Evolutionary conservation across 2,329 filamentous ascomycete species (phyloP).

Genomic region (Fusarium sp.): DNA sequence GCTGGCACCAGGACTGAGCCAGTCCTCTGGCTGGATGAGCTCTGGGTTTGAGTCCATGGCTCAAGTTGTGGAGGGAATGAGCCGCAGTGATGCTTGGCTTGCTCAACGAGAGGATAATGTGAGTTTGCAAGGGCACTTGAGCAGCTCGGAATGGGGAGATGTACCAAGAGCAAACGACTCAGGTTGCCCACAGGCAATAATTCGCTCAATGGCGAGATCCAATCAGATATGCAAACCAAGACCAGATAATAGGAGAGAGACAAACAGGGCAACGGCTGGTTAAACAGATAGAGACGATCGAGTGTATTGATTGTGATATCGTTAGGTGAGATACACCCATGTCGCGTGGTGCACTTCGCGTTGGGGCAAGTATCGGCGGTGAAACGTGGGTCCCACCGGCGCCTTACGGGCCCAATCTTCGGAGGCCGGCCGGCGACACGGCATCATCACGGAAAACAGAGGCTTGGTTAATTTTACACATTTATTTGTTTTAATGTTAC

Average conservation of each 20-base stretch:
- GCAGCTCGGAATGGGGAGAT: not conserved
- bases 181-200: slow-evolving; percentile 18
- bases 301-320: not conserved
- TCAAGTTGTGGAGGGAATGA: not conserved
- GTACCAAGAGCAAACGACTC: slow-evolving; percentile 10
- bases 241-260: not conserved
- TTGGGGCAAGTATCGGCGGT: slow-evolving; percentile 15
- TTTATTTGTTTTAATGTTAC: not conserved
- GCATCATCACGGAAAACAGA: not conserved
- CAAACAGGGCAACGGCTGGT: not conserved
- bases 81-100: not conserved
- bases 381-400: slow-evolving; percentile 16
- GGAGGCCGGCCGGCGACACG: slow-evolving; percentile 5
- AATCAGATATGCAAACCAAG: not conserved
- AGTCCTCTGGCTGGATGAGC: slow-evolving; percentile 50
- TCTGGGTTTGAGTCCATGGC: slow-evolving; percentile 48
- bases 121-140: not conserved
- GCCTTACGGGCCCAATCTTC: slow-evolving; percentile 14
- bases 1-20: slow-evolving; percentile 36
- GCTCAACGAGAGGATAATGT: not conserved
- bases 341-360: not conserved
- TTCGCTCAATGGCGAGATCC: slow-evolving; percentile 27
- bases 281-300: not conserved
- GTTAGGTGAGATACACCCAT: not conserved
- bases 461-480: not conserved